Evolutionary conservation across 2,329 filamentous ascomycete species (phyloP).

Genomic region (Aspergillus brasiliensis): DNA sequence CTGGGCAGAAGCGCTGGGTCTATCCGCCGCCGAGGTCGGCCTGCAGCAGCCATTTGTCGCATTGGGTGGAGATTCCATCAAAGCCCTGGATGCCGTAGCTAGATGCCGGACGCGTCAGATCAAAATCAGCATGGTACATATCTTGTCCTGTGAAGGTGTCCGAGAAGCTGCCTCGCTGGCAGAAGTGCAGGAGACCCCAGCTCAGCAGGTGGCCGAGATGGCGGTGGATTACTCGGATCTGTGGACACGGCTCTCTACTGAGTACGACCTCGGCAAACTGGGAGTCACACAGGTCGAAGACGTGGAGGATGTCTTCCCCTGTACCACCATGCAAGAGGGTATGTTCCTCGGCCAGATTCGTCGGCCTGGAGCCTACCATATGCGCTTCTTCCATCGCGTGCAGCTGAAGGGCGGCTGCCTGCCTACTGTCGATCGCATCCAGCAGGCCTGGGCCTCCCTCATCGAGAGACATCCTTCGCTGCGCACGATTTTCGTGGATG

Average conservation of each 20-base stretch:
- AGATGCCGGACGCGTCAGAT: background rate
- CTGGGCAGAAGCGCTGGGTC: background rate
- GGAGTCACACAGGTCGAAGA: background rate
- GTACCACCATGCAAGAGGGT: constrained; percentile 44
- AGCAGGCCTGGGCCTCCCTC: constrained; percentile 37
- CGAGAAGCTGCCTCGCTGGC: background rate
- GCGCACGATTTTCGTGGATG: constrained; percentile 67
- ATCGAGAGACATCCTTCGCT: constrained; percentile 59
- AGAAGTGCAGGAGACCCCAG: background rate
- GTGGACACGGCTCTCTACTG: background rate
- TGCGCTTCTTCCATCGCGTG: constrained; percentile 26
- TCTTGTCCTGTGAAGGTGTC: background rate
- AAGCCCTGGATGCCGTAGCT: background rate
- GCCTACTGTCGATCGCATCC: constrained; percentile 35
- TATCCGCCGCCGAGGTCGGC: background rate
- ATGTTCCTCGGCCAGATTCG: constrained; percentile 41
- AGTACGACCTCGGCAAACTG: background rate
- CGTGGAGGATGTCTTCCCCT: constrained; percentile 42
- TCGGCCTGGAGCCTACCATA: constrained; percentile 38
- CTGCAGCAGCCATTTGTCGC: background rate
- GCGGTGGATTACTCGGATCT: background rate
- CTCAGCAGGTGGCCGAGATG: background rate
- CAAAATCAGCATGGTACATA: background rate
- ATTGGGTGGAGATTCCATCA: background rate
- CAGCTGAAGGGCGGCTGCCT: constrained; percentile 24